Evolutionary conservation across 2,329 filamentous ascomycete genomes (phyloP).

Genomic region (Trichoderma gracile): DNA sequence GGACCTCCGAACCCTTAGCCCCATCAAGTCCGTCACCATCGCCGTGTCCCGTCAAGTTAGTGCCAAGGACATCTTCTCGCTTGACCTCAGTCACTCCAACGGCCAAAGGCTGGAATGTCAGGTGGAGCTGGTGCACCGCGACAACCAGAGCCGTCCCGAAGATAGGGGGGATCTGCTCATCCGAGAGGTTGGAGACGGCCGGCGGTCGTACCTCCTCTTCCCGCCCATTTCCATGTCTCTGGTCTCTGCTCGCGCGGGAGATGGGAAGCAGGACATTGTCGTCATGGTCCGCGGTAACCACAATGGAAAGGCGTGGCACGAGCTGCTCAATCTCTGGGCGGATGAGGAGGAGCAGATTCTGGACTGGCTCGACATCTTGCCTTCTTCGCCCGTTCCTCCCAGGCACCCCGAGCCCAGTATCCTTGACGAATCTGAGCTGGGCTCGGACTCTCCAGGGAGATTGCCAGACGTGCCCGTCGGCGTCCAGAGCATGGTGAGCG

Average conservation of each 20-base stretch:
- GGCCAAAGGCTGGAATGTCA: slow-evolving; percentile 88
- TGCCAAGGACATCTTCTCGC: slow-evolving; percentile 85
- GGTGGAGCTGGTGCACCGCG: slow-evolving; percentile 82
- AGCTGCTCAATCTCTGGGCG: slow-evolving; percentile 75
- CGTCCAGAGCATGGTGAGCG: slow-evolving; percentile 33
- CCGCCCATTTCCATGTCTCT: slow-evolving; percentile 74
- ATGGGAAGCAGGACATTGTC: slow-evolving; percentile 69
- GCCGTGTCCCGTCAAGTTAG: slow-evolving; percentile 79
- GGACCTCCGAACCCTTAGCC: slow-evolving; percentile 74
- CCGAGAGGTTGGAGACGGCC: slow-evolving; percentile 78
- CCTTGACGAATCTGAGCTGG: slow-evolving; percentile 35
- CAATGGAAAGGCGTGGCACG: slow-evolving; percentile 73
- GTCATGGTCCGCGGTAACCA: slow-evolving; percentile 79
- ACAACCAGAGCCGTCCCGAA: slow-evolving; percentile 67
- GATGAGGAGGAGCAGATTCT: slow-evolving; percentile 74
- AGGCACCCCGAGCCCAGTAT: slow-evolving; percentile 40
- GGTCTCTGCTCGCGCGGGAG: slow-evolving; percentile 78
- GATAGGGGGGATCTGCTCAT: slow-evolving; percentile 84
- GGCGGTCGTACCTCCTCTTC: slow-evolving; percentile 80
- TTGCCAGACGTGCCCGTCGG: slow-evolving; percentile 38
- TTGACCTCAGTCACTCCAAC: slow-evolving; percentile 83
- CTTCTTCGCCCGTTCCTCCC: slow-evolving; percentile 53
- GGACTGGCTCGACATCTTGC: slow-evolving; percentile 86
- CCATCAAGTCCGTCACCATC: slow-evolving; percentile 69
- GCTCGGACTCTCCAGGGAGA: slow-evolving; percentile 29